phyloP scores from a whole-genome alignment of 108 stramenopile species.

The Fragilaria crotonensis region DNA sequence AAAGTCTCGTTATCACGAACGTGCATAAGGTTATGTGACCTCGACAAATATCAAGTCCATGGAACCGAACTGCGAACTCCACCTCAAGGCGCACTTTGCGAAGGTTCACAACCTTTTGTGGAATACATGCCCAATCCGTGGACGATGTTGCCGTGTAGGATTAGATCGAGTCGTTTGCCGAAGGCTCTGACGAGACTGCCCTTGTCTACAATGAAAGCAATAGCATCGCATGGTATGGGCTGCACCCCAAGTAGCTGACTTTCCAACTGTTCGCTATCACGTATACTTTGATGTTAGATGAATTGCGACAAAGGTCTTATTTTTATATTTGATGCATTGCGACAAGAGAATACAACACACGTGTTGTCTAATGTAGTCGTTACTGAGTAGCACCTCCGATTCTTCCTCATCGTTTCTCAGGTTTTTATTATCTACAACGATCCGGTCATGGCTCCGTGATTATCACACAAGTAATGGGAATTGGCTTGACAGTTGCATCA shows the following conservation, averaged over 20 bases:
- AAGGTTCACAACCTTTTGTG: slow-evolving; percentile 35
- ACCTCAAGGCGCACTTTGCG: slow-evolving; percentile 33
- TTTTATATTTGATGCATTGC: too few relatives aligned
- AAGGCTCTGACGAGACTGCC: slow-evolving; percentile 11
- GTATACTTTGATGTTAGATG: slow-evolving; percentile 7
- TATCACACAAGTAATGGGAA: neutral
- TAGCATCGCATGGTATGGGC: too few relatives aligned
- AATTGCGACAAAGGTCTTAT: slow-evolving; percentile 4
- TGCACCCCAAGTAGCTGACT: slow-evolving; percentile 6
- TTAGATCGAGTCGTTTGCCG: slow-evolving; percentile 25
- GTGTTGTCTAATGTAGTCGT: too few relatives aligned
- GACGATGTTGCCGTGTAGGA: slow-evolving; percentile 20
- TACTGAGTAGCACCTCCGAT: too few relatives aligned
- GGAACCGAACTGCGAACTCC: slow-evolving; percentile 12
- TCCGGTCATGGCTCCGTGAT: neutral
- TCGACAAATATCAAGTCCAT: slow-evolving; percentile 28
- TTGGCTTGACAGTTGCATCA: neutral
- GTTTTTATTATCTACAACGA: neutral
- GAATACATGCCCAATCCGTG: slow-evolving; percentile 44
- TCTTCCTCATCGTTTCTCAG: too few relatives aligned
- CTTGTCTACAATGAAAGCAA: slow-evolving; percentile 16
- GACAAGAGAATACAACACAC: too few relatives aligned
- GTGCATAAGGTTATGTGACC: slow-evolving; percentile 28
- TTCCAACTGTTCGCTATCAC: neutral
- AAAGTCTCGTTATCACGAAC: neutral